Evolutionary conservation across 352 stramenopile genomes (phyloP).

Genomic region (Globisporangium orthogonon): DNA sequence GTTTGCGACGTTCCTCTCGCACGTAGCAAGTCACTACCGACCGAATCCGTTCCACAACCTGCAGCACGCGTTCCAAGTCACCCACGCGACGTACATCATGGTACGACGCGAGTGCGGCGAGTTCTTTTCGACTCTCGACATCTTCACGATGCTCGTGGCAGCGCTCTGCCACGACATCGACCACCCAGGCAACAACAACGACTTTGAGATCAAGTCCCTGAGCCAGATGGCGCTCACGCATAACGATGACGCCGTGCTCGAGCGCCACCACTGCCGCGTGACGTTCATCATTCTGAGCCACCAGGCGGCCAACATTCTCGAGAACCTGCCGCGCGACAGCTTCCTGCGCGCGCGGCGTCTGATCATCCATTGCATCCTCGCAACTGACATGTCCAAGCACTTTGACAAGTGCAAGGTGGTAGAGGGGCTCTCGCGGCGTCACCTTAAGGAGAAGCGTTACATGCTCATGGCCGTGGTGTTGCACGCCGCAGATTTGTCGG

Average conservation of each 20-base stretch:
- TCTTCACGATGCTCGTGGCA: constrained; percentile 67
- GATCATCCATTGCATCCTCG: constrained; percentile 66
- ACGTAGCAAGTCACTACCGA: constrained; percentile 63
- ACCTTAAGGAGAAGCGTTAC: constrained; percentile 46
- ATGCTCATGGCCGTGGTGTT: constrained; percentile 67
- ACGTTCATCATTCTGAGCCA: constrained; percentile 59
- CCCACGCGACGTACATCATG: constrained; percentile 53
- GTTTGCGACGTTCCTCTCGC: constrained; percentile 41
- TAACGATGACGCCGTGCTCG: constrained; percentile 79
- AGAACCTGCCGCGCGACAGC: constrained; percentile 35
- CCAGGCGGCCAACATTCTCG: constrained; percentile 67
- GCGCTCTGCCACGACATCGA: constrained; percentile 80
- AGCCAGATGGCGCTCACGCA: constrained; percentile 77
- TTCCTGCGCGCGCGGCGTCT: constrained; percentile 52
- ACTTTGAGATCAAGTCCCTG: constrained; percentile 74
- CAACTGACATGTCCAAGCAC: constrained; percentile 75
- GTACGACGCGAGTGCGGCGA: constrained; percentile 47
- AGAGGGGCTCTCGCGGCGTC: constrained; percentile 48
- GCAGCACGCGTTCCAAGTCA: constrained; percentile 67
- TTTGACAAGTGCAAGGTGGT: constrained; percentile 68
- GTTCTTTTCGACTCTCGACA: constrained; percentile 56
- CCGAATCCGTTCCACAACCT: constrained; percentile 81
- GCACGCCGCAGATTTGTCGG: constrained; percentile 59
- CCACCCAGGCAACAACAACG: constrained; percentile 78
- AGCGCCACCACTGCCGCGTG: constrained; percentile 74